Percentiles rank a stretch among this genome's conserved stretches.
Evolutionary conservation across 345 rosid species (phyloP).

Genomic region (Trapa incisa): DNA sequence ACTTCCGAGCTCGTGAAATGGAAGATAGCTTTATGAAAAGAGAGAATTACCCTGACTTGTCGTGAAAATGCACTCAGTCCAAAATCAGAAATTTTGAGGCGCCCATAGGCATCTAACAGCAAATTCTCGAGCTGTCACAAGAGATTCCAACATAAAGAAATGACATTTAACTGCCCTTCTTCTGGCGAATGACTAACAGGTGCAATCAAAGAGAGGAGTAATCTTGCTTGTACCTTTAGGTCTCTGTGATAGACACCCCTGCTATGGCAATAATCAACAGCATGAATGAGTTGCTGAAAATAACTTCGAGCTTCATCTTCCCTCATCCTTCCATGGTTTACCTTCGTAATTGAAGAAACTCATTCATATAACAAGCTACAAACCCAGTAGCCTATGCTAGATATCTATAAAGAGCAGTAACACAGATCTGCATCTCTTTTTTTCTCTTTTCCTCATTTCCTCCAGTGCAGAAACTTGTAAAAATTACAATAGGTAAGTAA

Average conservation of each 20-base stretch:
- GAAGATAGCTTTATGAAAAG: background rate
- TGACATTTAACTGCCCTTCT: background rate
- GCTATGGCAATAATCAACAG: constrained; percentile 93
- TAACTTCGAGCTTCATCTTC: constrained; percentile 83
- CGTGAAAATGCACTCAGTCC: constrained; percentile 94
- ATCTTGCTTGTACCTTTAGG: constrained; percentile 52
- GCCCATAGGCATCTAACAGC: constrained; percentile 70
- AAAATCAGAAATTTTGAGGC: constrained; percentile 93
- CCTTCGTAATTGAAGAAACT: constrained; percentile 30
- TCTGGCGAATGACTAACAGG: background rate
- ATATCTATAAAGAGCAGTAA: background rate
- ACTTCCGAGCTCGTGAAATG: background rate
- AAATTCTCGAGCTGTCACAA: constrained; percentile 76
- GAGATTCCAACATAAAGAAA: constrained; percentile 10
- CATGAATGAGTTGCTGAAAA: constrained; percentile 92
- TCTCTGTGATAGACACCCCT: constrained; percentile 98
- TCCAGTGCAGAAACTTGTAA: background rate
- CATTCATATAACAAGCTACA: background rate
- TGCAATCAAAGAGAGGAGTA: background rate
- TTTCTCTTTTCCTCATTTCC: background rate
- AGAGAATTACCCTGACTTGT: constrained; percentile 74
- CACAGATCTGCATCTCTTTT: background rate
- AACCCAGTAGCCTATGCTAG: background rate
- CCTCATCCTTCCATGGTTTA: constrained; percentile 83
- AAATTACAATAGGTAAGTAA: background rate